Percentiles rank a stretch among this genome's conserved stretches.
phyloP scores from a whole-genome alignment of 2,329 filamentous ascomycete genomes.

The Trichoderma cornu-damae region DNA sequence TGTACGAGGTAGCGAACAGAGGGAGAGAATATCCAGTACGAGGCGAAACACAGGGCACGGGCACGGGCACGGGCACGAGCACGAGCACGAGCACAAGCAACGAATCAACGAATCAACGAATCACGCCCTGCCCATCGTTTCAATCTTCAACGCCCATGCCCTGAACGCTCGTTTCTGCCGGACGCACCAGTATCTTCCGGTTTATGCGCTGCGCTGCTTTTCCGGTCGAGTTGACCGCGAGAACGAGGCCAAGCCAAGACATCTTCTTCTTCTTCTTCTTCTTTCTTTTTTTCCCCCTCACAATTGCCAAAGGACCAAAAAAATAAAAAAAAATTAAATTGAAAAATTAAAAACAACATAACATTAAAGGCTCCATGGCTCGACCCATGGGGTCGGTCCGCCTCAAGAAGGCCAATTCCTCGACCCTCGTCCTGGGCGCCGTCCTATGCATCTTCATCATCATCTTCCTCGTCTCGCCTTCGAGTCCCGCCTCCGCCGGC shows the following conservation, averaged over 20 bases:
- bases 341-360: too few species aligned
- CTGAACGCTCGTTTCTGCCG: constrained; percentile 13
- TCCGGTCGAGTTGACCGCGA: constrained; percentile 11
- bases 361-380: constrained; percentile 44
- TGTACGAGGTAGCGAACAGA: background rate
- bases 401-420: constrained; percentile 73
- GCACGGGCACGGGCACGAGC: too few species aligned
- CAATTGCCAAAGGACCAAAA: too few species aligned
- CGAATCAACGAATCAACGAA: too few species aligned
- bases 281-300: too few species aligned
- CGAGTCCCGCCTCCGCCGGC: constrained; percentile 42
- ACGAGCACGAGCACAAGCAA: too few species aligned
- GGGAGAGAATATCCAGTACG: too few species aligned
- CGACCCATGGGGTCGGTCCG: constrained; percentile 60
- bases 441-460: constrained; percentile 69
- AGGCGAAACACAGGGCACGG: background rate
- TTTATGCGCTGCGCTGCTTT: constrained; percentile 8
- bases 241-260: background rate
- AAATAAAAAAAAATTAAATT: too few species aligned
- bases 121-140: background rate
- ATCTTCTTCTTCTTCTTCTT: too few species aligned
- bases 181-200: constrained; percentile 8
- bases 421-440: constrained; percentile 66
- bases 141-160: constrained; percentile 13
- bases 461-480: constrained; percentile 55